Evolutionary conservation across 2,329 filamentous ascomycete species (phyloP).

Genomic region (Tolypocladium endophyticum): DNA sequence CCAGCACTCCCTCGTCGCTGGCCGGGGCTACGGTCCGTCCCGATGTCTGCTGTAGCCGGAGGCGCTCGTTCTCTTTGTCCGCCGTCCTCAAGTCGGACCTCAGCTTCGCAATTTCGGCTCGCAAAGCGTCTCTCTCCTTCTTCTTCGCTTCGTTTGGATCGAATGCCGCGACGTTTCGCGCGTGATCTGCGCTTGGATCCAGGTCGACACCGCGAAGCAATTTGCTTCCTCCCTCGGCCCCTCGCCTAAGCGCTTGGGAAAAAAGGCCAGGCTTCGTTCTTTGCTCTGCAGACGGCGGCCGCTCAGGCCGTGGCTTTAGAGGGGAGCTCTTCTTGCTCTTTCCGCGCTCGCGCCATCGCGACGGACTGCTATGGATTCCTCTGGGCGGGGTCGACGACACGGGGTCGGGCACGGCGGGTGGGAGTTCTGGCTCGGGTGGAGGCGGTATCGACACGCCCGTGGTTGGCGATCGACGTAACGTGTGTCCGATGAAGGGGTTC

Average conservation of each 20-base stretch:
- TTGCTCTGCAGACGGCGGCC: slow-evolving; percentile 7
- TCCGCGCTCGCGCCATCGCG: slow-evolving; percentile 26
- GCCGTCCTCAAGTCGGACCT: slow-evolving; percentile 48
- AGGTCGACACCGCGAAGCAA: background rate
- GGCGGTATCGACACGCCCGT: slow-evolving; percentile 16
- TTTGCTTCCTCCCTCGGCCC: background rate
- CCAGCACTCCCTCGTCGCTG: slow-evolving; percentile 27
- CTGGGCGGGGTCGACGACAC: slow-evolving; percentile 43
- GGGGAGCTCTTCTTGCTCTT: slow-evolving; percentile 36
- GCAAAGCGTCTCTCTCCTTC: slow-evolving; percentile 39
- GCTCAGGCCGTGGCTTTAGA: slow-evolving; percentile 31
- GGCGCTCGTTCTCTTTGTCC: slow-evolving; percentile 46
- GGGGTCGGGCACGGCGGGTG: slow-evolving; percentile 44
- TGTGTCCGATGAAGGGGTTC: slow-evolving; percentile 19
- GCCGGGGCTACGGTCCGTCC: slow-evolving; percentile 22
- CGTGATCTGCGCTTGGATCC: slow-evolving; percentile 18
- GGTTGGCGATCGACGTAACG: slow-evolving; percentile 16
- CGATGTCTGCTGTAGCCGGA: slow-evolving; percentile 30
- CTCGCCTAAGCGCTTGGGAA: background rate
- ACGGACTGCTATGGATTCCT: slow-evolving; percentile 51
- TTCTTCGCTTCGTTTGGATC: slow-evolving; percentile 39
- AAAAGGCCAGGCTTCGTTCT: slow-evolving; percentile 2
- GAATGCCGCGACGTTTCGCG: slow-evolving; percentile 28
- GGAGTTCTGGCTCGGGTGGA: slow-evolving; percentile 51
- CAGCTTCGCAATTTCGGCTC: slow-evolving; percentile 44